Evolutionary conservation across 352 stramenopile species (phyloP), one percentile per base, ranked within the genome.

Genomic region (Phytophthora lateralis): DNA sequence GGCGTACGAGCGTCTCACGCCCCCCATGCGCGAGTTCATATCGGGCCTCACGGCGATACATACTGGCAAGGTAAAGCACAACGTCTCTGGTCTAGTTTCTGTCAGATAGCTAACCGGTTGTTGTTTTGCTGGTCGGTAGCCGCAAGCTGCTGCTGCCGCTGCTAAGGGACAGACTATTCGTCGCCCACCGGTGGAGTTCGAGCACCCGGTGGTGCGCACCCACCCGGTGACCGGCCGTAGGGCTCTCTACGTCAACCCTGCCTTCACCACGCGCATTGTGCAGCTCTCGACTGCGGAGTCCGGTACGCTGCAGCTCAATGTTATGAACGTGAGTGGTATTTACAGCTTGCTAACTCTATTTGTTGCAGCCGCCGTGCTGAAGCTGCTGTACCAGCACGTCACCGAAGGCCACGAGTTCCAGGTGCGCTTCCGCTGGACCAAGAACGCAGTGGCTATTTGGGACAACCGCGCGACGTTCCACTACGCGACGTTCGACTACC

Each of bases 1-100:
- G 32, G 75, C 75, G 12, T 83, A 80, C 61, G 66, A 82, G 7
- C 71, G 71, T n/a, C 60, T 82, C 11, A 72, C 74, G 5, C 66
- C 66, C 10, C 61, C 54, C 12, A 65, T 82, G 29, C 44, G 71
- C 20, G 61, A 68, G 41, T 69, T 79, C 34, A 34, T 79, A 1
- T 63, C 73, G 20, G 63, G 67, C 3, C 64, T 82, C n/a, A 76
- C 63, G 2, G 75, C 75, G 17, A 72, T 80, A 17, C 75, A 83
- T 60, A 81, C 69, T 47, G 69, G 73, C 29, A 76, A 72, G 57
- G 57, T 67, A 55, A 29, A 38, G 51, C 15, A 27, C 10, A 29
- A 12, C 24, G 5, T 21, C n/a, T 32, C 24, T 48, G 20, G 0
- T 41, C 4, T 11, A 39, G 3, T 46, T 21, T 20, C 30, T 17